phyloP scores from a whole-genome alignment of 2,329 filamentous ascomycete species.

The Tolypocladium album region DNA sequence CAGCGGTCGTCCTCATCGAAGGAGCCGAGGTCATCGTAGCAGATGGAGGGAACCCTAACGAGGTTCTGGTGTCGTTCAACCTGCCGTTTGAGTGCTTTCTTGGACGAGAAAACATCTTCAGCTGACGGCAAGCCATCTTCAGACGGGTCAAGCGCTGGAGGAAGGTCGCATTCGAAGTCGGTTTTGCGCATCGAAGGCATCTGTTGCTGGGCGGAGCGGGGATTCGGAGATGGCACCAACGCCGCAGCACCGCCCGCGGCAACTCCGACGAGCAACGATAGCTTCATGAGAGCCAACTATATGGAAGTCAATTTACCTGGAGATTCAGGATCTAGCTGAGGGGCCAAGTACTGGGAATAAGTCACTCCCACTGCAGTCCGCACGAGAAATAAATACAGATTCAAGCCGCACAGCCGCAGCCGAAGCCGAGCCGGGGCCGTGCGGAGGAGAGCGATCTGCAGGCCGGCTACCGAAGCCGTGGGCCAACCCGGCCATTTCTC shows the following conservation, averaged over 20 bases:
- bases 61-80: constrained; percentile 41
- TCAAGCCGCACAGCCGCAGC: background rate
- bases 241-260: background rate
- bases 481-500: background rate
- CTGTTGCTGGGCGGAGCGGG: background rate
- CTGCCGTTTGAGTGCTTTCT: constrained; percentile 25
- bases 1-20: constrained; percentile 44
- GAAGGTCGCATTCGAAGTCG: constrained; percentile 20
- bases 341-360: background rate
- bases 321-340: background rate
- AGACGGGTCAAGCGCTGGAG: constrained; percentile 19
- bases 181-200: background rate
- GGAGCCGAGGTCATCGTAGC: constrained; percentile 43
- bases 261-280: background rate
- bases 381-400: background rate
- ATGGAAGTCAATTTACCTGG: background rate
- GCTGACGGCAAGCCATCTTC: constrained; percentile 21
- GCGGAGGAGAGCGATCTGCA: background rate
- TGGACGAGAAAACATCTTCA: constrained; percentile 18
- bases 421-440: background rate
- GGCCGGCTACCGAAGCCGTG: background rate
- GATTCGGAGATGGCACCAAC: background rate
- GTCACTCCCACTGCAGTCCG: background rate
- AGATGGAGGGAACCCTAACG: constrained; percentile 43
- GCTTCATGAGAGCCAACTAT: constrained; percentile 2